Evolutionary conservation across 345 rosid species (phyloP), one percentile per base, ranked within the genome.

Genomic region (Dovyalis caffra): DNA sequence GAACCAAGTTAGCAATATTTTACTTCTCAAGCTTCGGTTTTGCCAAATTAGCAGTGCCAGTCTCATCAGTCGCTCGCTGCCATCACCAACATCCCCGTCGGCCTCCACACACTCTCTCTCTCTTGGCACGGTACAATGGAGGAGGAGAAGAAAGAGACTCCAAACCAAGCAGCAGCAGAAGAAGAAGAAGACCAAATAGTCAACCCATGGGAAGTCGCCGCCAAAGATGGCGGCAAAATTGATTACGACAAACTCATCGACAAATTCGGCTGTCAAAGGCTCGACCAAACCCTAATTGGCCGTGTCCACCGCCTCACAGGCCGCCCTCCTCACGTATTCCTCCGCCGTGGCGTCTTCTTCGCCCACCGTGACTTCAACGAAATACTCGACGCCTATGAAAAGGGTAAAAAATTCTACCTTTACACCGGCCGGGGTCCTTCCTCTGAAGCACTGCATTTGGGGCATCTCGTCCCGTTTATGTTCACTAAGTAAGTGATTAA

Each of bases 381-480:
- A 69, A 85, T 92, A 56, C 70, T 95, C 84, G 91, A 91, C 69
- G 94, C 93, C 3, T 90, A 81, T 62, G 97, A 95, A 90, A 81
- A 71, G 64, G 98, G 97, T 23, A 86, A 93, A 58, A 91, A 90
- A 77, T 95, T 93, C 74, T 95, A 95, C 81, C 80, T 95, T 33
- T 95, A 93, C 65, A 93, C 99, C 1, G 97, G 99, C 8, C 80
- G 99, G 74, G 98, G 99, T 23, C 99, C 99, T 29, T 95, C 99
- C 40, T 95, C 99, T 26, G 96, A 90, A 82, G 91, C 99, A 72
- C 68, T 92, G 82, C 98, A 95, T 80, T 77, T 95, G 62, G 98
- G 99, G 10, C 97, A 95, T 80, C 88, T 95, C 81, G 71, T 95
- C 75, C 99, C 99, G 25, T 95, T 93, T 78, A 91, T 95, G 99